Base-by-base conservation (phyloP, 441 rosid genomes). In the Erodium texanum region DNA sequence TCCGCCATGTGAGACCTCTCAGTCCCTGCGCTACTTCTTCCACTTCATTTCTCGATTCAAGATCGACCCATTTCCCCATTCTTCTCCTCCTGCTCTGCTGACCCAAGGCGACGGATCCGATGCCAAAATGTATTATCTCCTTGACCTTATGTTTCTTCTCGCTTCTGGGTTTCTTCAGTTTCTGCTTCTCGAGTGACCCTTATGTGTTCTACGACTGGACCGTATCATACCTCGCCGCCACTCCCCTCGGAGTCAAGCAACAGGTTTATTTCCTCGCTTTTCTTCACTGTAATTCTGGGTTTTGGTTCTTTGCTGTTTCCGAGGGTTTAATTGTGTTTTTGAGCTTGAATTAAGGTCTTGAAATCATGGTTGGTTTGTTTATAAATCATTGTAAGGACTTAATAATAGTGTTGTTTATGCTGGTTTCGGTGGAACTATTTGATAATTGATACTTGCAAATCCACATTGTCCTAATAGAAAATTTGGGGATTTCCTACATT, bases 201-300 rank as follows among this genome's bases (percentile, higher is more conserved):
- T 88, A 79, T 75, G 83, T 82, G 68, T 87, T 80, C 84, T 87
- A 74, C 71, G 96, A 89, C 65, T 92, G 96, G 98, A 89, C 92
- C 24, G 88, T 92, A 74, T 88, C 98, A 54, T 92, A 88, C 75
- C 74, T 87, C 73, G 62, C 84, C 16, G 80, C 80, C 70, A 84
- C 87, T 23, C 93, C 95, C 12, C 88, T 92, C 69, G 90, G 90
- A 22, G 73, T 68, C 66, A 89, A 86, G 64, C 96, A 89, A 32
- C 87, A 88, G 95, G 98, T 92, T 63, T 58, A 34, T 36, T 27
- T n/a, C n/a, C n/a, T n/a, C n/a, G n/a, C n/a, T n/a, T n/a, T n/a
- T 36, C 2, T 16, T n/a, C 48, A 1, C 12, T 50, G 20, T 34
- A 59, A 1, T 7, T 22, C 48, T 41, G 32, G 58, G 19, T 45